Evolutionary conservation across 2,329 filamentous ascomycete genomes (phyloP), one percentile per base, ranked within the genome.

Genomic region (Exserohilum turcica): DNA sequence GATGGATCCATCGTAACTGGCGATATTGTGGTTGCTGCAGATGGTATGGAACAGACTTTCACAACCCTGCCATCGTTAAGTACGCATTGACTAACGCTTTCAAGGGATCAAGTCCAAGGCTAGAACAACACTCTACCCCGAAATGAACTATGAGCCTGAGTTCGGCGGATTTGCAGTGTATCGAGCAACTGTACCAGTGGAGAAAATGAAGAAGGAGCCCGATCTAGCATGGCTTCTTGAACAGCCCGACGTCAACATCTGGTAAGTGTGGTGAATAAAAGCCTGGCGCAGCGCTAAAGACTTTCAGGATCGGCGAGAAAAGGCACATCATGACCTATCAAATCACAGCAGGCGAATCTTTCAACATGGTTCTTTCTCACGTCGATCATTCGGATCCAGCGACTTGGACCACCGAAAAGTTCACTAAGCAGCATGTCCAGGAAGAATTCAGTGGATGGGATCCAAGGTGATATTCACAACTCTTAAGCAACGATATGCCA

Each of bases 321-420:
- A 59, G 76, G 1, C 78, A 80, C 52, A 76, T 78, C 10, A 80
- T 81, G 76, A 75, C 77, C 0, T 79, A 79, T 54, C 68, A 67
- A 4, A 81, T 81, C 8, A 69, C 76, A 1, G 79, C 73, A 0
- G 85, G 85, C 0, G 73, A 76, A 1, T 79, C 85, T 71, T 86
- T 83, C 57, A 89, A 89, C 52, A 79, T 89, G 21, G 86, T 88
- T 0, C 72, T 89, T 2, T 73, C 87, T 2, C 80, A 83, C 24
- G 85, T 86, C 0, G 86, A 88, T 60, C 78, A 84, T 51, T 69
- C 87, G 0, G 83, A 84, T 0, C 67, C 74, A 2, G 77, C 77
- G 1, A 80, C 84, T 0, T 78, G 79, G 31, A 7, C 21, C 4
- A 79, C 79, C 29, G 72, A 80, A 54, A 62, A 76, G 2, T 85